A percentile compares a stretch with the other conserved stretches of the same genome.
phyloP scores from a whole-genome alignment of 495 filamentous ascomycete species.

The Pyrenula massariospora region DNA sequence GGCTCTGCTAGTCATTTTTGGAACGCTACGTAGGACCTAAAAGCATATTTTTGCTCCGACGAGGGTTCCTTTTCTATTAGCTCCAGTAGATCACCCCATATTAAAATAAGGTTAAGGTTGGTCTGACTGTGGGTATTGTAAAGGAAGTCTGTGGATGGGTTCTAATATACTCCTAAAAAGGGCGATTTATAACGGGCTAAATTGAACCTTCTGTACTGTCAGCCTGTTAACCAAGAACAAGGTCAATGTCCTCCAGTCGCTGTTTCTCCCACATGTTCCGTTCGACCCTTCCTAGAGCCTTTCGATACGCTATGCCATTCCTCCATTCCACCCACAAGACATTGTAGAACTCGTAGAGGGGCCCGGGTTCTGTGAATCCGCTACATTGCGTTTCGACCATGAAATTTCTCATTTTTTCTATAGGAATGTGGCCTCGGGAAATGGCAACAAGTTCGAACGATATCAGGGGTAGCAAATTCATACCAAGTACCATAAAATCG shows the following conservation, averaged over 20 bases:
- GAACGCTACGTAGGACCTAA: no score
- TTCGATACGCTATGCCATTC: slow-evolving; percentile 2
- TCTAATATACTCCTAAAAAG: no score
- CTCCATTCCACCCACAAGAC: slow-evolving; percentile 6
- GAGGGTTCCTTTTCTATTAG: no score
- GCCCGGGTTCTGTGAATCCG: background rate
- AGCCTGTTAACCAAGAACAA: background rate
- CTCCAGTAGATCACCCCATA: no score
- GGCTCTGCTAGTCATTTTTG: no score
- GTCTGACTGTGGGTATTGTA: no score
- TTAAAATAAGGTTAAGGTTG: no score
- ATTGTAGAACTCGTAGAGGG: background rate
- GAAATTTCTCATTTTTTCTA: background rate
- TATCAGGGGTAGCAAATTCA: background rate
- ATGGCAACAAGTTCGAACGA: slow-evolving; percentile 4
- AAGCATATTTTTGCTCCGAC: no score
- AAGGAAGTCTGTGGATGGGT: no score
- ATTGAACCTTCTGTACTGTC: no score
- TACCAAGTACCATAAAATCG: background rate
- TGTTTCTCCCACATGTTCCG: background rate
- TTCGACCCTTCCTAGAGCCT: slow-evolving; percentile 1
- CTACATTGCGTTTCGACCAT: background rate
- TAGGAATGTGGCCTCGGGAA: background rate
- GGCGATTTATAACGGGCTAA: no score
- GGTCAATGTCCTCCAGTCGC: background rate